Conservation (phyloP, 108 stramenopile genomes). For the Nannochloropsis gaditana region DNA sequence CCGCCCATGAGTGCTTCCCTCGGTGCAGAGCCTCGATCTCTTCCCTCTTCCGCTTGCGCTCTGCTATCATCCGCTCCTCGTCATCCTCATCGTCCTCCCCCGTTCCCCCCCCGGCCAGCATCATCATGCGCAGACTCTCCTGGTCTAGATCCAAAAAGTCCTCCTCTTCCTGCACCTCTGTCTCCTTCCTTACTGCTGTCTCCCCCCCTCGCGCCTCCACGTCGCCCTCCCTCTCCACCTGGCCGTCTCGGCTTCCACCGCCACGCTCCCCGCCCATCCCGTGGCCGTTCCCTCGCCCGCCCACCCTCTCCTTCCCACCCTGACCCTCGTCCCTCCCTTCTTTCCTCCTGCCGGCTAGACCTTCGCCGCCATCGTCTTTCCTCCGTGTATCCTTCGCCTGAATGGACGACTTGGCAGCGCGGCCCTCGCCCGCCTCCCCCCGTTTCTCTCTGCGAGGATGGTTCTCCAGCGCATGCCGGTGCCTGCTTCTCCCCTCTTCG, state of each 20-base stretch:
- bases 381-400: too few species aligned
- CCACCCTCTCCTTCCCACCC: too few species aligned
- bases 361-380: too few species aligned
- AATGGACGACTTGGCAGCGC: too few species aligned
- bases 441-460: too few species aligned
- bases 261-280: too few species aligned
- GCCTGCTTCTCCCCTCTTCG: not conserved
- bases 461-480: too few species aligned
- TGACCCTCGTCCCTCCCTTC: too few species aligned
- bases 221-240: not conserved
- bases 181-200: not conserved
- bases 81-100: not conserved
- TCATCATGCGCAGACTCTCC: constrained; percentile 6
- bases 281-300: too few species aligned
- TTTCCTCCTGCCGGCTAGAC: too few species aligned
- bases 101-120: not conserved
- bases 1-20: too few species aligned
- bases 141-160: not conserved
- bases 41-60: constrained; percentile 12
- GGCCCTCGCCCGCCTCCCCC: too few species aligned
- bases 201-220: not conserved
- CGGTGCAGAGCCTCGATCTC: not conserved
- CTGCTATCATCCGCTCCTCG: not conserved
- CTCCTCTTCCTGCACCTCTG: constrained; percentile 6
- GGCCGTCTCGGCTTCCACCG: not conserved